phyloP scores from a whole-genome alignment of 495 filamentous ascomycete genomes.

The Penicillium tannophilum region DNA sequence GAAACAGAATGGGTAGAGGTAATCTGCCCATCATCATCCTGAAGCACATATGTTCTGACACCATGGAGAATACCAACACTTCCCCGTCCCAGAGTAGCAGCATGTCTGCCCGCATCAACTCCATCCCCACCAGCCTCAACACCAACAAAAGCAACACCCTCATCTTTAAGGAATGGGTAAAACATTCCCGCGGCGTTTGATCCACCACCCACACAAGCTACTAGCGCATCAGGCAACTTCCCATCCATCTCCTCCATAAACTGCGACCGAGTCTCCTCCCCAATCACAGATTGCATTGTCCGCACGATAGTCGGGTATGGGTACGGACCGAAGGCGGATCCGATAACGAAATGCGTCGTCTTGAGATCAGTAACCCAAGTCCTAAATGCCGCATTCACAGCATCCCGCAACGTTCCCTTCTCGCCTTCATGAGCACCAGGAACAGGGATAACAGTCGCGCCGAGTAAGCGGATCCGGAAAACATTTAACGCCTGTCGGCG shows the following conservation, averaged over 20 bases:
- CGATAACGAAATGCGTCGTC: conserved; percentile 97
- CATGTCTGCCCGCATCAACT: conserved; percentile 75
- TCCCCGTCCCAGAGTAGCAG: conserved; percentile 81
- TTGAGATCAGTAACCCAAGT: conserved; percentile 86
- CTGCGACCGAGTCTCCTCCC: conserved; percentile 88
- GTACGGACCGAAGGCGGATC: conserved; percentile 92
- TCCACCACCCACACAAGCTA: conserved; percentile 94
- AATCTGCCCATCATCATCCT: conserved; percentile 88
- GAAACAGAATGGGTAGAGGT: conserved; percentile 90
- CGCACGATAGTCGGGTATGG: conserved; percentile 96
- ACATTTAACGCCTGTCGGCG: conserved; percentile 92
- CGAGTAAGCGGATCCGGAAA: conserved; percentile 92
- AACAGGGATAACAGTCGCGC: conserved; percentile 85
- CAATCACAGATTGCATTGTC: conserved; percentile 94
- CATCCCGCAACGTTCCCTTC: conserved; percentile 81
- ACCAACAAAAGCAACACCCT: conserved; percentile 81
- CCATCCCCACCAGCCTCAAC: conserved; percentile 68
- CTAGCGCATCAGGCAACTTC: conserved; percentile 91
- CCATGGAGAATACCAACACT: conserved; percentile 91
- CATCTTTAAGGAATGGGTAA: conserved; percentile 88
- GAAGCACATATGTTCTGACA: conserved; percentile 89
- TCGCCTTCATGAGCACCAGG: conserved; percentile 61
- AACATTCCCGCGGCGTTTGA: conserved; percentile 94
- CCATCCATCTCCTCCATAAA: conserved; percentile 69
- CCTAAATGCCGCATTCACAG: conserved; percentile 91